Evolutionary conservation across 768 basidiomycete species (phyloP), one percentile per base, ranked within the genome.

Genomic region (Mycena olivaceomarginata): DNA sequence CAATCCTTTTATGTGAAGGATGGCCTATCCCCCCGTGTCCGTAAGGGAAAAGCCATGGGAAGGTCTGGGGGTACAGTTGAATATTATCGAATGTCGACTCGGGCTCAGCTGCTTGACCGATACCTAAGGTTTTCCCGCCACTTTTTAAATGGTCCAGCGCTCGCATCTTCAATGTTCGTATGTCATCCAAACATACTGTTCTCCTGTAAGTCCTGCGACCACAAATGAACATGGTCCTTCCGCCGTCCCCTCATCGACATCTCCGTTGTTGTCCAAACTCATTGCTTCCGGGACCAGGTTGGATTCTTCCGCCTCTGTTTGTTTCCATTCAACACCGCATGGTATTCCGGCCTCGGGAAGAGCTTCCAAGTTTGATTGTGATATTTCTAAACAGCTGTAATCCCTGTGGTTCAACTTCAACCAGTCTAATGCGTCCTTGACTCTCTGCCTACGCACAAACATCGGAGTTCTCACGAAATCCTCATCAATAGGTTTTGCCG

Each of bases 401-500:
- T 72, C 75, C 3, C 9, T 1, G 22, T 77, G 75, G n/a, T 77
- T 77, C 12, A 77, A 16, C 16, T 72, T 77, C 53, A 77, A 25
- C 75, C 75, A 77, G 1, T 77, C 56, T n/a, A 77, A 22, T 0
- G 75, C 75, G 2, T 41, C 39, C 5, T 22, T 31, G 2, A 77
- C 70, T 0, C 22, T 1, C 1, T 43, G 2, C 13, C 67, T 57
- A 4, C 67, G 20, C 1, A 69, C 67, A n/a, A 69, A 20, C 60
- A 59, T 76, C 15, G 40, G 65, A 51, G 74, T 65, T 65, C 48
- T 70, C 20, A 7, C 65, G 43, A n/a, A 77, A 75, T 74, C 70
- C 46, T 75, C 62, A 41, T 71, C 67, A 6, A 77, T 81, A 12
- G 81, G 81, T n/a, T 31, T 11, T 2, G 20, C 16, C 0, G 72